These are phyloP conservation scores for Phaeoacremonium minimum DNA, from an alignment of 2,329 filamentous ascomycete species.

Conservation along the genomic window DNA sequence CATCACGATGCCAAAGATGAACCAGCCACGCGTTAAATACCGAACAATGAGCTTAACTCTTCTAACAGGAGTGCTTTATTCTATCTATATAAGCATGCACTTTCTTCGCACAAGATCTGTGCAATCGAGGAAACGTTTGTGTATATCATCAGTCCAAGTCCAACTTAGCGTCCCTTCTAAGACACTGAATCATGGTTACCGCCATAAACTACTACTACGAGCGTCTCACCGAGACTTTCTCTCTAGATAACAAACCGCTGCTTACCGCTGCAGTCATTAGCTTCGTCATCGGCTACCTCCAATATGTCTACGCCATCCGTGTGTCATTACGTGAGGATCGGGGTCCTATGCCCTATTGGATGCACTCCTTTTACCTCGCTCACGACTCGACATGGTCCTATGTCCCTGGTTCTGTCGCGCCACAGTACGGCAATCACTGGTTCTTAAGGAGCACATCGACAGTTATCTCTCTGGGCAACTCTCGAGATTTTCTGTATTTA, in stretches of 20 bases:
- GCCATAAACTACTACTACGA: neutral
- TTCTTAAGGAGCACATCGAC: conserved; percentile 3
- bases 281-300: conserved; percentile 8
- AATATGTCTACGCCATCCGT: conserved; percentile 9
- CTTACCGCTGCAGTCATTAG: neutral
- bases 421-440: conserved; percentile 6
- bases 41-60: no score
- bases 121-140: neutral
- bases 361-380: conserved; percentile 11
- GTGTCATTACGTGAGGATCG: conserved; percentile 7
- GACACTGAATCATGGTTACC: neutral
- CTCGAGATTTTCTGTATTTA: conserved; percentile 9
- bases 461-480: conserved; percentile 4
- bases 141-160: neutral
- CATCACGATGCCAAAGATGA: neutral
- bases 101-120: neutral
- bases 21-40: neutral
- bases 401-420: conserved; percentile 4
- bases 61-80: no score
- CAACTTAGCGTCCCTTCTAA: neutral
- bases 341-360: conserved; percentile 11
- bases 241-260: neutral
- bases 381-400: conserved; percentile 11
- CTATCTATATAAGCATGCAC: neutral
- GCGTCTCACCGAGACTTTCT: neutral